Conservation (phyloP, 2,329 filamentous ascomycete species). For the Ceratocystis papillata region DNA sequence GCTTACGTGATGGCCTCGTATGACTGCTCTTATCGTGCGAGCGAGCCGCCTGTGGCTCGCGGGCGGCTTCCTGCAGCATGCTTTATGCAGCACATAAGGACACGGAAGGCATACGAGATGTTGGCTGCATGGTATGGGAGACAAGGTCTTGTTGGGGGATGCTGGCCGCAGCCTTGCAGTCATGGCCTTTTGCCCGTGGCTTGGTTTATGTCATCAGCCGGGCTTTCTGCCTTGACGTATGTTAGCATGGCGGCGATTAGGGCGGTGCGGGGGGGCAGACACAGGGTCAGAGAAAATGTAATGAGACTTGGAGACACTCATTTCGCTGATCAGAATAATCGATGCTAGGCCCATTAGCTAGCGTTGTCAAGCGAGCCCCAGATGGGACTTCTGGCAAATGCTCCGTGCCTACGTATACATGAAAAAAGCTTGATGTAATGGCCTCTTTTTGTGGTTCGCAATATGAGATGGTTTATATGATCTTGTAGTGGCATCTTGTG, state of each 20-base stretch:
- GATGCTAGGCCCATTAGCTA: too few species aligned
- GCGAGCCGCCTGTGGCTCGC: slow-evolving; percentile 3
- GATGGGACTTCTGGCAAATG: too few species aligned
- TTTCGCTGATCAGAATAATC: too few species aligned
- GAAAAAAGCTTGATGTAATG: too few species aligned
- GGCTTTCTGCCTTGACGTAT: not conserved
- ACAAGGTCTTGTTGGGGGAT: not conserved
- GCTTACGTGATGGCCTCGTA: not conserved
- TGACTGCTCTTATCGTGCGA: not conserved
- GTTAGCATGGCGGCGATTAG: not conserved
- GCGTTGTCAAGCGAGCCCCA: too few species aligned
- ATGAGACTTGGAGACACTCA: too few species aligned
- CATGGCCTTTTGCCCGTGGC: not conserved
- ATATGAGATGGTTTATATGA: too few species aligned
- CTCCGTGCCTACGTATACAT: too few species aligned
- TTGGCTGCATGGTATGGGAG: not conserved
- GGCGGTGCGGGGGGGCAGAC: too few species aligned
- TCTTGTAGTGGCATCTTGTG: not conserved
- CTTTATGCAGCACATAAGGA: not conserved
- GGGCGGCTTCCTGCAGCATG: slow-evolving; percentile 2
- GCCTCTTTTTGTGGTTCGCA: too few species aligned
- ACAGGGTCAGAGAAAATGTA: too few species aligned
- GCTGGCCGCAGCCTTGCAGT: not conserved
- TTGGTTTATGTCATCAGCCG: slow-evolving; percentile 9
- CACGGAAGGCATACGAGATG: slow-evolving; percentile 7